Conservation (phyloP, 495 filamentous ascomycete genomes). For the Neurospora africana region DNA sequence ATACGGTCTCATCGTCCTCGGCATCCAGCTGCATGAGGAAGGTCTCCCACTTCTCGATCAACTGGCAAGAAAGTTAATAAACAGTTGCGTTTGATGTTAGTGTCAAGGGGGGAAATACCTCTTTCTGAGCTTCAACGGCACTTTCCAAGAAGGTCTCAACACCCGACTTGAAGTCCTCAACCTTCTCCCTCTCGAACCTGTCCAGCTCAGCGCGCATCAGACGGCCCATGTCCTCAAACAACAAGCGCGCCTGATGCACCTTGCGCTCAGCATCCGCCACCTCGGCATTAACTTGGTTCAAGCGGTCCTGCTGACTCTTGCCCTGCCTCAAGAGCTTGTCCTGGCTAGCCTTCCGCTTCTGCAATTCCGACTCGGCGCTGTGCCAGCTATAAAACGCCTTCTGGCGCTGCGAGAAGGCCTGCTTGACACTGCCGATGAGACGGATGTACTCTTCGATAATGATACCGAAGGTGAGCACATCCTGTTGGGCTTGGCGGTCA, state of each 20-base stretch:
- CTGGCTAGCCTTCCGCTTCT: conserved; percentile 73
- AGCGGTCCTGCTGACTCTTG: conserved; percentile 85
- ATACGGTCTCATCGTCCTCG: conserved; percentile 75
- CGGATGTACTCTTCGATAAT: conserved; percentile 98
- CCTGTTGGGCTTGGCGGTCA: conserved; percentile 92
- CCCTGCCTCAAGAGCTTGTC: conserved; percentile 91
- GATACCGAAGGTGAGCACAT: conserved; percentile 90
- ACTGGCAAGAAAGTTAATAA: conserved; percentile 36
- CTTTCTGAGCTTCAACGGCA: conserved; percentile 95
- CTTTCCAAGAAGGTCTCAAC: conserved; percentile 96
- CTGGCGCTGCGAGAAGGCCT: conserved; percentile 81
- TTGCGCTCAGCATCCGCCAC: conserved; percentile 86
- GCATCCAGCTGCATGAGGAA: conserved; percentile 91
- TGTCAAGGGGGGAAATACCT: conserved; percentile 44
- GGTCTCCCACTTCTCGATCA: conserved; percentile 98
- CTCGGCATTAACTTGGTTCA: conserved; percentile 84
- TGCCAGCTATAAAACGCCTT: conserved; percentile 94
- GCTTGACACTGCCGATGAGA: conserved; percentile 85
- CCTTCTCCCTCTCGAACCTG: conserved; percentile 92
- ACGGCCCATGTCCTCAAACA: conserved; percentile 97
- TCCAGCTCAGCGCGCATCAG: conserved; percentile 87
- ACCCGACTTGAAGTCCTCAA: conserved; percentile 96
- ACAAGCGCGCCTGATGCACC: conserved; percentile 77
- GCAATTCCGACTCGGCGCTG: conserved; percentile 72
- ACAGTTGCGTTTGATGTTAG: background rate